A percentile compares a stretch with the other conserved stretches of the same genome.
Evolutionary conservation across 805 yeast genomes (phyloP).

Genomic region (Suhomyces sp.): DNA sequence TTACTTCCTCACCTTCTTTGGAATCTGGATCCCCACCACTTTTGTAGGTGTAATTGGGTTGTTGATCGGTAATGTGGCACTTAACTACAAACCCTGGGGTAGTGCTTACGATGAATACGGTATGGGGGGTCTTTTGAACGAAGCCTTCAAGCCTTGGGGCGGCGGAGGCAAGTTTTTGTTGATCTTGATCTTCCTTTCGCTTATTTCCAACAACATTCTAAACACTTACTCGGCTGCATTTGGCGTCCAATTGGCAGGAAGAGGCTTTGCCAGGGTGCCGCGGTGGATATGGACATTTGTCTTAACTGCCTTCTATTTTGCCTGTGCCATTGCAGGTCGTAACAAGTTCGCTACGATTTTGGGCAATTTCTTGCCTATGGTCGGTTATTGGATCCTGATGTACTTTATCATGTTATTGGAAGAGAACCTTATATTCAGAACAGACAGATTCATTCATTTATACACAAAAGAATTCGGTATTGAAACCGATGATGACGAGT

Average conservation of each 20-base stretch:
- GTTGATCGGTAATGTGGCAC: constrained; percentile 32
- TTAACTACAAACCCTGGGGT: constrained; percentile 30
- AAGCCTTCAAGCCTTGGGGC: constrained; percentile 36
- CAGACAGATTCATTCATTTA: constrained; percentile 33
- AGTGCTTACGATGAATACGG: constrained; percentile 27
- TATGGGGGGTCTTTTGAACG: constrained; percentile 32
- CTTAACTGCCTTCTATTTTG: constrained; percentile 31
- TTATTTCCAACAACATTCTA: constrained; percentile 35
- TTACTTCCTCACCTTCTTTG: constrained; percentile 61
- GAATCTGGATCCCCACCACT: constrained; percentile 48
- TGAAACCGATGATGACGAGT: constrained; percentile 8
- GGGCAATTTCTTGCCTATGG: constrained; percentile 40
- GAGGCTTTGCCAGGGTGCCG: constrained; percentile 26
- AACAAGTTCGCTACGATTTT: constrained; percentile 32
- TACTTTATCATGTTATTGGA: constrained; percentile 34
- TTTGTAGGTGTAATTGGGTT: constrained; percentile 33
- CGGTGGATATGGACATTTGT: constrained; percentile 38
- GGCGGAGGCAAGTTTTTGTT: constrained; percentile 33
- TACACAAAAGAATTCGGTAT: constrained; percentile 28
- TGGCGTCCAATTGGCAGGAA: constrained; percentile 32
- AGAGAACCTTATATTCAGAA: constrained; percentile 36
- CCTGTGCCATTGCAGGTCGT: constrained; percentile 32
- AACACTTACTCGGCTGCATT: constrained; percentile 37
- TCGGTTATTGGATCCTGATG: constrained; percentile 41
- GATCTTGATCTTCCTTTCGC: constrained; percentile 29